Percentiles rank a stretch among this genome's conserved stretches.
phyloP scores from a whole-genome alignment of 768 basidiomycete genomes.

The Saitozyma podzolica region DNA sequence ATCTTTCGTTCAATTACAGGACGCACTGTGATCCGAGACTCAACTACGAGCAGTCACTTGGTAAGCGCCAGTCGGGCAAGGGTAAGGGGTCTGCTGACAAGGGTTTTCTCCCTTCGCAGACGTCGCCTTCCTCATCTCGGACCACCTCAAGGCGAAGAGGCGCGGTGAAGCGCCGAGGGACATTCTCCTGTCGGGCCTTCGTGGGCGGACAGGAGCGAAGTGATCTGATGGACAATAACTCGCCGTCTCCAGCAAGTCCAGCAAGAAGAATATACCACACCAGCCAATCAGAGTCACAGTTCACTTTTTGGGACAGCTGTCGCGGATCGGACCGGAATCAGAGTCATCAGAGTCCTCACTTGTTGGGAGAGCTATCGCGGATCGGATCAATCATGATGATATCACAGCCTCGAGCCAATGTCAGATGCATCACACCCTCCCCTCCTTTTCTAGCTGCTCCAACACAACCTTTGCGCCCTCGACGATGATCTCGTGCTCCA shows the following conservation, averaged over 20 bases:
- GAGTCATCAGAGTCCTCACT: no score
- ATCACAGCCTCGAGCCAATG: no score
- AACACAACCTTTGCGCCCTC: slow-evolving; percentile 74
- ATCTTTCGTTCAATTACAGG: slow-evolving; percentile 87
- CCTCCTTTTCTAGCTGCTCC: slow-evolving; percentile 47
- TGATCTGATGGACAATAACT: not conserved
- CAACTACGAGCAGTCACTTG: slow-evolving; percentile 92
- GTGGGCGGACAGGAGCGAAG: slow-evolving; percentile 22
- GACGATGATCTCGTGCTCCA: slow-evolving; percentile 89
- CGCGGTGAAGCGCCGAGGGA: slow-evolving; percentile 47
- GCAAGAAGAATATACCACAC: no score
- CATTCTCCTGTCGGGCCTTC: slow-evolving; percentile 41
- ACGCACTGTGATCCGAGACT: slow-evolving; percentile 92
- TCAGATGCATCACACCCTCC: not conserved
- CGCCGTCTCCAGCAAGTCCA: no score
- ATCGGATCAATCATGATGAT: no score
- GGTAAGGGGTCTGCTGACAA: not conserved
- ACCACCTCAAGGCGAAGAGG: slow-evolving; percentile 72
- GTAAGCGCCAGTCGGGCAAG: slow-evolving; percentile 56
- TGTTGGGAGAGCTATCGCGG: no score
- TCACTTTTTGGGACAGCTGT: no score
- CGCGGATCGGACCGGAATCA: no score
- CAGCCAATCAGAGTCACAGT: no score
- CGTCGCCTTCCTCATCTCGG: slow-evolving; percentile 81
- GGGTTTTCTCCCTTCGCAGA: slow-evolving; percentile 55